Conservation (phyloP, 1,139 yeast species). For the Yamadazyma friedrichii region DNA sequence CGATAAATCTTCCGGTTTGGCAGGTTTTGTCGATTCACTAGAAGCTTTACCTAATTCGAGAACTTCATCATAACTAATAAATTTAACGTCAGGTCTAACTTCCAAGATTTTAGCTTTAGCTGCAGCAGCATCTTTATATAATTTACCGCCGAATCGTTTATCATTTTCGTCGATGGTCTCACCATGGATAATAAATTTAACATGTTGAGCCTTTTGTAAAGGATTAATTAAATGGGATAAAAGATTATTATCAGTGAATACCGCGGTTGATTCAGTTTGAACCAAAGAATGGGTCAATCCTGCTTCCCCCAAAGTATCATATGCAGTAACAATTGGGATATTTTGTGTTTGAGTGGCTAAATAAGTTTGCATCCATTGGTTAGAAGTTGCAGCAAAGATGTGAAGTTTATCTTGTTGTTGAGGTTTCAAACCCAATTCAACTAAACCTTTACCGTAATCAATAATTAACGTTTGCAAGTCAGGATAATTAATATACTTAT, state of each 20-base stretch:
- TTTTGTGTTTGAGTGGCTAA: slow-evolving; percentile 74
- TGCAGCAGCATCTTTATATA: slow-evolving; percentile 53
- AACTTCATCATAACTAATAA: slow-evolving; percentile 66
- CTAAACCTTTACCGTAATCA: slow-evolving; percentile 71
- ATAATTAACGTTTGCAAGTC: slow-evolving; percentile 53
- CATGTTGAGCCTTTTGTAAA: slow-evolving; percentile 57
- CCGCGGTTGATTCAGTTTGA: slow-evolving; percentile 74
- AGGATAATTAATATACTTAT: slow-evolving; percentile 61
- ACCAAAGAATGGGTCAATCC: slow-evolving; percentile 86
- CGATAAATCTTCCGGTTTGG: slow-evolving; percentile 60
- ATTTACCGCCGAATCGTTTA: slow-evolving; percentile 60
- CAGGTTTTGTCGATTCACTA: slow-evolving; percentile 19
- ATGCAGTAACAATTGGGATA: slow-evolving; percentile 91
- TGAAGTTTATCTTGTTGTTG: slow-evolving; percentile 64
- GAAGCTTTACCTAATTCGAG: slow-evolving; percentile 58
- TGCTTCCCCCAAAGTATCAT: slow-evolving; percentile 91
- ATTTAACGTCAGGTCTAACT: slow-evolving; percentile 73
- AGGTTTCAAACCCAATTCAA: slow-evolving; percentile 71
- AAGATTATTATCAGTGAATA: slow-evolving; percentile 80
- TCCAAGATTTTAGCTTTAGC: slow-evolving; percentile 60
- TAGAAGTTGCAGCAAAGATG: slow-evolving; percentile 82
- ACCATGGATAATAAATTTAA: slow-evolving; percentile 70
- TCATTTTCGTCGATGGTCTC: slow-evolving; percentile 63
- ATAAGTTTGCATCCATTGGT: slow-evolving; percentile 87
- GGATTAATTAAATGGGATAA: slow-evolving; percentile 69